Evolutionary conservation across 2,329 filamentous ascomycete genomes (phyloP), one percentile per base, ranked within the genome.

Genomic region (Aspergillus aculeatinus): DNA sequence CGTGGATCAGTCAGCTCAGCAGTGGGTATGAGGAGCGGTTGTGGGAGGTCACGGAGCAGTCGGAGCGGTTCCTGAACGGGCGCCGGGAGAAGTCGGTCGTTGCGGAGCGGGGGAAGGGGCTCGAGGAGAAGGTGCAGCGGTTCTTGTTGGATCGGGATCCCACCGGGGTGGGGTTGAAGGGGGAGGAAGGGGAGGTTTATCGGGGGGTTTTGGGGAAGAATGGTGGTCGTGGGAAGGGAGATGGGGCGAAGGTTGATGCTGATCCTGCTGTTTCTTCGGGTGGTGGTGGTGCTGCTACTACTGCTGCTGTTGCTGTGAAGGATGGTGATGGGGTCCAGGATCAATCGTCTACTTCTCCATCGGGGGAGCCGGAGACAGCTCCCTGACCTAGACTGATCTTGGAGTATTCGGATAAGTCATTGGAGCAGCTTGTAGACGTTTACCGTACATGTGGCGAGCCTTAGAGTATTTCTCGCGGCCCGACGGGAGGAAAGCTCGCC

Each of bases 141-240:
- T 98, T 98, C 70, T 66, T 98, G 60, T 85, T 86, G 68, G 86
- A 90, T 60, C 82, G 91, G 65, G 89, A 95, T 69, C 83, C 84
- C 16, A 75, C 74, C 1, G 78, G 79, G 14, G 76, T 71, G 63
- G 79, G 79, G 5, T 67, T 81, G 55, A 79, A 79, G 60, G 76
- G 77, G 39, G 74, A 76, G 29, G 77, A 80, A 60, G 73, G 77
- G 44, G 63, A 70, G n/a, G 68, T 75, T 12, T 81, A 81, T 67
- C 68, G 72, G 42, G 60, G 68, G 33, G 64, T 73, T 44, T 66
- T 79, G 5, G 39, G 39, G n/a, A 10, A 6, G 39, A 19, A 44
- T 16, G 14, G 16, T 44, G 16, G 33, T 2, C 33, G 39, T 9
- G n/a, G 6, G 16, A 6, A 44, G 14, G 39, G 39, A 7, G n/a